These are phyloP conservation scores for Blastocystis sp. DNA, from an alignment of 352 stramenopile genomes.

Conservation along the genomic window DNA sequence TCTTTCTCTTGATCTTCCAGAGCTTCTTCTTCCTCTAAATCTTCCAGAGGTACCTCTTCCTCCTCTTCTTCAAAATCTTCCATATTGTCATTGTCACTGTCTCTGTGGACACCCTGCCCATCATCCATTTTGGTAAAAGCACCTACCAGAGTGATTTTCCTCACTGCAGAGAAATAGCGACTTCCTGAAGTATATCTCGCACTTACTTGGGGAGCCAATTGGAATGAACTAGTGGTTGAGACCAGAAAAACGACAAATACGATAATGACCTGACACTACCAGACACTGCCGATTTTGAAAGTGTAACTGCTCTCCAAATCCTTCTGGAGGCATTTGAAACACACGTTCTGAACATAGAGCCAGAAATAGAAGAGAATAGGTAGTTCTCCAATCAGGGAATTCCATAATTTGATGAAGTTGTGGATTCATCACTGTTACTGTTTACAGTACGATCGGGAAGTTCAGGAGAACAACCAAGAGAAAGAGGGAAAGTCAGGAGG, in stretches of 20 bases:
- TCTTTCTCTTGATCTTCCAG: neutral
- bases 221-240: neutral
- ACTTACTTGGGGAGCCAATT: neutral
- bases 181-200: neutral
- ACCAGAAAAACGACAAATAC: neutral
- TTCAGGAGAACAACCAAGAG: no score
- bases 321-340: neutral
- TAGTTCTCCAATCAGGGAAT: neutral
- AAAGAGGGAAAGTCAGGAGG: no score
- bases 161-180: neutral
- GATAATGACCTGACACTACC: neutral
- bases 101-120: neutral
- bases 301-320: neutral
- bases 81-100: neutral
- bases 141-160: neutral
- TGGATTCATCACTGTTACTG: no score
- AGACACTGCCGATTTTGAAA: neutral
- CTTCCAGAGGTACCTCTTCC: neutral
- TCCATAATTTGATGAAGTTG: neutral
- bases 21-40: neutral
- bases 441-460: no score
- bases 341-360: conserved; percentile 15
- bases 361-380: neutral
- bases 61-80: neutral
- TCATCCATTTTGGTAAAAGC: neutral